These are phyloP conservation scores for Senna siamea DNA, from an alignment of 306 rosid genomes.

Conservation along the genomic window DNA sequence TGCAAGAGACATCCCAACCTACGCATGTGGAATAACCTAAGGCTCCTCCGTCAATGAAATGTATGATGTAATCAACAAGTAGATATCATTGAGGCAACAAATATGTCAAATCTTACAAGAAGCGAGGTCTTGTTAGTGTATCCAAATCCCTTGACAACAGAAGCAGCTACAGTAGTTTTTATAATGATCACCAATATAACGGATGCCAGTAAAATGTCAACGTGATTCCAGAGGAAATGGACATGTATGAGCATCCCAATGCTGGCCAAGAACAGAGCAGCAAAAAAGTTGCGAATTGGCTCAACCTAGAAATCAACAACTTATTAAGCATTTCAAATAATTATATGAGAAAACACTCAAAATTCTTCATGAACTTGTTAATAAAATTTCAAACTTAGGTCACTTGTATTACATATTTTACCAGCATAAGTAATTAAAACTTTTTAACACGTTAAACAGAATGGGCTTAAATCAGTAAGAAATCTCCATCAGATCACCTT, in stretches of 20 bases:
- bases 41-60: slow-evolving; percentile 58
- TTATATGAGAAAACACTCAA: slow-evolving; percentile 33
- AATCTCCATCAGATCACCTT: slow-evolving; percentile 6
- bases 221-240: slow-evolving; percentile 96
- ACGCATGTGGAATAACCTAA: slow-evolving; percentile 65
- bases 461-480: not conserved
- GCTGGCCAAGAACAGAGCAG: slow-evolving; percentile 97
- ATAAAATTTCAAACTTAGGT: not conserved
- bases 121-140: slow-evolving; percentile 86
- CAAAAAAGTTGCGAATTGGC: slow-evolving; percentile 93
- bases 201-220: slow-evolving; percentile 93
- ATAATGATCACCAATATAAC: slow-evolving; percentile 87
- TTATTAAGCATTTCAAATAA: slow-evolving; percentile 41
- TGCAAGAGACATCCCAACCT: slow-evolving; percentile 97
- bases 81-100: slow-evolving; percentile 32
- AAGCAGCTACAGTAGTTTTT: slow-evolving; percentile 75
- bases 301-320: slow-evolving; percentile 69
- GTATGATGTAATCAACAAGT: slow-evolving; percentile 42
- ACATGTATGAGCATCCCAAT: slow-evolving; percentile 98
- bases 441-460: not conserved
- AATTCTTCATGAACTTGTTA: not conserved
- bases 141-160: slow-evolving; percentile 94
- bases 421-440: not conserved
- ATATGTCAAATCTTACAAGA: slow-evolving; percentile 70
- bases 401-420: not conserved